Base-by-base conservation (phyloP, 2,329 filamentous ascomycete species). In the Trichoderma atrobrunneum region DNA sequence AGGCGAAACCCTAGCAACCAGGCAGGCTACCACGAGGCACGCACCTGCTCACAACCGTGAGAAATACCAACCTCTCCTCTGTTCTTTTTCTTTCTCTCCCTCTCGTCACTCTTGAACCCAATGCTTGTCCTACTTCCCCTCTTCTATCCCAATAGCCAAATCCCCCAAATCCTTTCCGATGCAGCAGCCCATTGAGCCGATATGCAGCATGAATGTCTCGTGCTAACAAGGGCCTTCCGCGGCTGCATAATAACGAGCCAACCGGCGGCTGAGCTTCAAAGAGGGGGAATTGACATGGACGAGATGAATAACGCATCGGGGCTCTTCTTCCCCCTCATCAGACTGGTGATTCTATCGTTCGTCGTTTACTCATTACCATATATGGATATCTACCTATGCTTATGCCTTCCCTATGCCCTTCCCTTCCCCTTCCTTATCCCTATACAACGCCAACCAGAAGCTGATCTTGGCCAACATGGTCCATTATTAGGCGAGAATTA, bases 291-390 rank as follows among this genome's bases (percentile, higher is more conserved):
- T 43, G 18, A 48, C 26, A 60, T 43, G 28, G 16, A 57, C 64
- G 34, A 59, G 56, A 28, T 39, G 39, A 70, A 36, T 30, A 43
- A 70, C 30, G 28, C 57, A 62, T 43, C 14, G 26, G 26, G 16
- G 26, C 28, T 32, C 65, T 51, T 34, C 7, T 30, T 36, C 60
- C 21, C 64, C 39, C 57, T 28, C 66, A 54, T 34, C 24, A 28
- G 30, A 14, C 21, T 34, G 57, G 21, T 54, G 28, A 61, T 61
- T 26, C 57, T 62, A 62, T 57, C 24, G 26, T 63, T 56, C 11
- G 21, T 70, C 66, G n/a, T 64, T 71, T 60, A 71, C 57, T 71
- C 68, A 71, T 71, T 71, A 71, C 59, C 60, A 64, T 64, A 60
- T 69, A 48, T 56, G 48, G 54, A 57, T 64, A 71, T 64, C 34